Evolutionary conservation across 1,284 basidiomycete species (phyloP), one percentile per base, ranked within the genome.

Genomic region (Apiotrichum gracile): DNA sequence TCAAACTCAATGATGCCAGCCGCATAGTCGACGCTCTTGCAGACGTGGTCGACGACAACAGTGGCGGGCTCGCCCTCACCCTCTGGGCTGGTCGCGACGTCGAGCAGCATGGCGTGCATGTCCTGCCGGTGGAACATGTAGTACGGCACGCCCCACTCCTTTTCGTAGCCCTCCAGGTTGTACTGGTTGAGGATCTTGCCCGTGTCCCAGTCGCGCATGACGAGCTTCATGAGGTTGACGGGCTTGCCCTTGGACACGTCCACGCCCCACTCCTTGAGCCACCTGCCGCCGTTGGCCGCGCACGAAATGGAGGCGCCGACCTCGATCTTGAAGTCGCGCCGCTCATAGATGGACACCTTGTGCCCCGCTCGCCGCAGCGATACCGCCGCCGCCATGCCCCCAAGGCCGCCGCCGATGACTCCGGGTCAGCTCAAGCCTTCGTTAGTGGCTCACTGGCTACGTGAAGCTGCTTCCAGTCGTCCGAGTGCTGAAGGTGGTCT

Each of bases 111-210:
- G 22, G 47, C 44, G 63, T 69, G 73, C 69, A 75, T 72, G 54
- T 75, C 73, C 43, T 70, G 67, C 49, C 73, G 63, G 57, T 75
- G 72, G 64, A 61, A 65, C 63, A 65, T 65, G 57, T 61, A 63
- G 60, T 63, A 69, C 44, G 65, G 64, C n/a, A 62, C 60, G 17
- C 68, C 68, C 69, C 69, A 71, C 29, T 61, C 62, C 33, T 59
- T 37, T 57, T 70, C 62, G 61, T 71, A 71, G 47, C 61, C 57
- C 44, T 59, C 49, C 12, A 71, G 56, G 41, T 59, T 42, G 52
- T 71, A 71, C 33, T 60, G 51, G 61, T 67, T 69, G 42, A 69
- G 57, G 41, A 65, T 52, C 52, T 66, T 57, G 27, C 69, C 69
- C 1, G 63, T 61, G 55, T 66, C 60, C 65, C 65, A 71, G 53